Evolutionary conservation across 352 stramenopile genomes (phyloP).

Genomic region (Thraustochytrium striatum): DNA sequence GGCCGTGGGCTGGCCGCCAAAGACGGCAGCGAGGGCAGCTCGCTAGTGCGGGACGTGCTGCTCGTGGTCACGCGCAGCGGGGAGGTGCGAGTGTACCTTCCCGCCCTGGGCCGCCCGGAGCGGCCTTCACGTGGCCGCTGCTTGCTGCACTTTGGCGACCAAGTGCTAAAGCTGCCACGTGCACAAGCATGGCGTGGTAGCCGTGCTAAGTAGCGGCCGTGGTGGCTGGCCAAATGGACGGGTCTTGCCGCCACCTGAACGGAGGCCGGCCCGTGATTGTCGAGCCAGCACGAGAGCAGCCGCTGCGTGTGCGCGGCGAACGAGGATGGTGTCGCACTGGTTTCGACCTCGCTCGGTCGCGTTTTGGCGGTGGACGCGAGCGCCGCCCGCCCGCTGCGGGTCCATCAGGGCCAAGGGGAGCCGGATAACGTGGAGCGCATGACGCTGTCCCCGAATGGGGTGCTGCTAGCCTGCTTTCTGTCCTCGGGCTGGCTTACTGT

Average conservation of each 20-base stretch:
- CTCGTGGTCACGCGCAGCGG: too few species aligned
- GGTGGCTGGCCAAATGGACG: background rate
- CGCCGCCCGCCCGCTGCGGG: too few species aligned
- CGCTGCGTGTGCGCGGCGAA: background rate
- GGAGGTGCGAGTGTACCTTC: too few species aligned
- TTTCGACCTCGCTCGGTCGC: background rate
- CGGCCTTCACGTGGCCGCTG: too few species aligned
- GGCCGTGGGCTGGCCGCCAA: too few species aligned
- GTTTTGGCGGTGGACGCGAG: background rate
- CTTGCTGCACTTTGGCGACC: too few species aligned
- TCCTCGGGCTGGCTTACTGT: constrained; percentile 51
- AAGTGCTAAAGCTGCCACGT: too few species aligned
- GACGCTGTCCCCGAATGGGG: background rate
- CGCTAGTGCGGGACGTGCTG: too few species aligned
- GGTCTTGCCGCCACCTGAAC: background rate
- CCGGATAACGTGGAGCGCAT: background rate
- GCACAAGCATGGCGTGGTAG: too few species aligned
- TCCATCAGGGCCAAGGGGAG: background rate
- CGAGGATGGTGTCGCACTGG: background rate
- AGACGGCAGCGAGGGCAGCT: too few species aligned
- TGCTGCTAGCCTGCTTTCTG: constrained; percentile 49
- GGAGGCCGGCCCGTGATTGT: background rate
- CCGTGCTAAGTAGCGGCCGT: too few species aligned
- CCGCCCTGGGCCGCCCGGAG: too few species aligned
- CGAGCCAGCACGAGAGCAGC: background rate